Percentiles rank a stretch among this genome's conserved stretches.
Evolutionary conservation across 345 rosid species (phyloP).

Genomic region (Citrus medica): DNA sequence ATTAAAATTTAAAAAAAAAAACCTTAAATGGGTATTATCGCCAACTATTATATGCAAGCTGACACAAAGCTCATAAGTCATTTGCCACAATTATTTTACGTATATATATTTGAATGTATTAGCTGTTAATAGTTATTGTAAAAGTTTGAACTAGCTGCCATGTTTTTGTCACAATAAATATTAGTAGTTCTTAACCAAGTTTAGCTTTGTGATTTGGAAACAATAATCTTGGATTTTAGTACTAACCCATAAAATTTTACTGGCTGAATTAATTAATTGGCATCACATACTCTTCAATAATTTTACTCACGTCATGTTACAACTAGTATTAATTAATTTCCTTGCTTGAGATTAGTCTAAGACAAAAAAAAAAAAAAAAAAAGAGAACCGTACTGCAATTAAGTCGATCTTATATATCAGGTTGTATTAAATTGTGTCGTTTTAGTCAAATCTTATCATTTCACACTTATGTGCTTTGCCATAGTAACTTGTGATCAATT

Average conservation of each 20-base stretch:
- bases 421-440: background rate
- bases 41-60: slow-evolving; percentile 1
- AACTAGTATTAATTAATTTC: too few species aligned
- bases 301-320: too few species aligned
- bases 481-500: background rate
- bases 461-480: background rate
- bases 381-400: background rate
- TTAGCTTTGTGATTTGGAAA: background rate
- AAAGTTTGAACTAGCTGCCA: background rate
- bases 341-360: too few species aligned
- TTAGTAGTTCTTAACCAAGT: background rate
- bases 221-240: background rate
- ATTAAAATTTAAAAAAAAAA: background rate
- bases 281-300: too few species aligned
- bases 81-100: too few species aligned
- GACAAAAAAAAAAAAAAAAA: too few species aligned
- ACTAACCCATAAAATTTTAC: too few species aligned
- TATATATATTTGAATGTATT: background rate
- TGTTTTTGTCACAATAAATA: background rate
- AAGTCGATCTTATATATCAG: background rate
- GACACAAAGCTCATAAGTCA: background rate
- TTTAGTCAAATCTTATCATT: background rate
- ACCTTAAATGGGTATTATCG: slow-evolving; percentile 21
- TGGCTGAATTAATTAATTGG: too few species aligned
- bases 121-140: background rate